Evolutionary conservation across 768 basidiomycete genomes (phyloP), one percentile per base, ranked within the genome.

Genomic region (Hericium alpestre): DNA sequence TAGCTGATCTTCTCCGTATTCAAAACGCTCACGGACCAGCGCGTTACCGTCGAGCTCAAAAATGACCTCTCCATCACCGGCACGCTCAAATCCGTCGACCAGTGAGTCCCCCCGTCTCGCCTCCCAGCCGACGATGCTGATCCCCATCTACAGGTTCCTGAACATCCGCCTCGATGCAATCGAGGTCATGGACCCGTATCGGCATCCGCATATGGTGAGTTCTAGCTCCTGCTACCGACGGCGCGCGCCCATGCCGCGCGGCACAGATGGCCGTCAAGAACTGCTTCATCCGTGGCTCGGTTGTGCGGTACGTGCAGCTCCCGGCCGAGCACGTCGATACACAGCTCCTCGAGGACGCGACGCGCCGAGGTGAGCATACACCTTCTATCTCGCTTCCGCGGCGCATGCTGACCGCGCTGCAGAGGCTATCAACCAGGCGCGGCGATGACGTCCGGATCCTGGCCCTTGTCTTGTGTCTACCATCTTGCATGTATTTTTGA

Each of bases 51-150:
- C 62, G 93, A 97, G 70, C 84, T 99, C 66, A 99, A 99, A 76
- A 99, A 99, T 74, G 96, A 98, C 72, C 83, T 98, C 55, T 93
- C 89, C 18, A 96, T 99, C 70, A 92, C 89, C 10, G 95, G 95
- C 1, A 86, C 90, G 25, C 73, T 99, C 64, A 96, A 96, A 79
- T 96, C 93, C 37, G 94, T 99, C 53, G 95, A 99, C 77, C 95
- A 99, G 95, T 94, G 62, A 59, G 86, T 79, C 10, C 43, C 27
- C 1, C 39, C 16, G 7, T 23, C 38, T 41, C 40, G 12, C 38
- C 38, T 32, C 32, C 32, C 32, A 7, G 32, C 32, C 9, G 6
- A 15, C 41, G 55, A 53, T 46, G 25, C 37, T 57, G 32, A 32
- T 32, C 32, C 32, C 32, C 32, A 32, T 32, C 5, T 8, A 27